Evolutionary conservation across 306 rosid species (phyloP).

Genomic region (Acacia confusa): DNA sequence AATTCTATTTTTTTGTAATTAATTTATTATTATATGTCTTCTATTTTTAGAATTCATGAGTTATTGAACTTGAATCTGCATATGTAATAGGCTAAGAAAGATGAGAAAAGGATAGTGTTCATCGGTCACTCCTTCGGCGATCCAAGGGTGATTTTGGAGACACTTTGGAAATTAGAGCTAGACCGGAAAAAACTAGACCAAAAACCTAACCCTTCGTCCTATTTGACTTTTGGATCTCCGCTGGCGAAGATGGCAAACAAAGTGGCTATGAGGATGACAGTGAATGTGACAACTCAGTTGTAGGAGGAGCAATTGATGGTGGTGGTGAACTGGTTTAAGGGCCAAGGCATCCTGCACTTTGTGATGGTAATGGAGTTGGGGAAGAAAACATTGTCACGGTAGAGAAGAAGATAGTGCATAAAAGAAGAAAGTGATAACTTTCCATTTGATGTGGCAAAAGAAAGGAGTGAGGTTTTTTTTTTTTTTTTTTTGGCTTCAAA

Average conservation of each 20-base stretch:
- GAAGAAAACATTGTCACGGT: too few relatives aligned
- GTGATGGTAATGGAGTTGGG: too few relatives aligned
- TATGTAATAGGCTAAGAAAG: conserved; percentile 40
- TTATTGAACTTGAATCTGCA: conserved; percentile 20
- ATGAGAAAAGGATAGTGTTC: conserved; percentile 48
- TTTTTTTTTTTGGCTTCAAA: too few relatives aligned
- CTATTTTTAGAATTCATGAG: not conserved
- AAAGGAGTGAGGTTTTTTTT: too few relatives aligned
- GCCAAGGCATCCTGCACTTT: too few relatives aligned
- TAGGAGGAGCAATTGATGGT: too few relatives aligned
- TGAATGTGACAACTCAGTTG: too few relatives aligned
- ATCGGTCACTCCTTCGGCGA: conserved; percentile 79
- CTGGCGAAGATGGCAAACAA: not conserved
- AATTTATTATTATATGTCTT: not conserved
- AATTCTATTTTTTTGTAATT: not conserved
- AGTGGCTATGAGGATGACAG: too few relatives aligned
- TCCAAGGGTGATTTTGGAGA: conserved; percentile 58
- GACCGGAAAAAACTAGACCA: not conserved
- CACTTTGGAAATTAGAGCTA: conserved; percentile 62
- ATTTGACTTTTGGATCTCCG: conserved; percentile 83
- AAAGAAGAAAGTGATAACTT: too few relatives aligned
- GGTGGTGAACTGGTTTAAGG: too few relatives aligned
- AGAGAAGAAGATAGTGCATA: too few relatives aligned
- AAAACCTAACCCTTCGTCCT: conserved; percentile 16
- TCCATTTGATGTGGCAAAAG: too few relatives aligned